Base-by-base conservation (phyloP, 495 filamentous ascomycete genomes). In the Saxophila tyrrhenica region DNA sequence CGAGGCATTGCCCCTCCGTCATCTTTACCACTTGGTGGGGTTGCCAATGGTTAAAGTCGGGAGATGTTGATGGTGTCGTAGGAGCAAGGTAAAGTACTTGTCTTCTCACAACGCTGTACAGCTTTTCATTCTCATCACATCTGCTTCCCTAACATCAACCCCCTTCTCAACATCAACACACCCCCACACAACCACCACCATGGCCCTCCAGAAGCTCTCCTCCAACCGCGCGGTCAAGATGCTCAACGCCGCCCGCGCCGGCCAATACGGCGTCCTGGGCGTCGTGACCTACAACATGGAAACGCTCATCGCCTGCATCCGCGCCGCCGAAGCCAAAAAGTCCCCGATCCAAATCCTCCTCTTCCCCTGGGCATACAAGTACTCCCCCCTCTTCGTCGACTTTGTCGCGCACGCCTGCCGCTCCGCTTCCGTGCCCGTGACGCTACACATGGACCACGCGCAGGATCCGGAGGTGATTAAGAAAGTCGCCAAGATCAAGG, bases 271-370 rank as follows among this genome's bases (percentile, higher is more conserved):
- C 60, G 75, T 89, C 19, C 79, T 84, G 1, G 84, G 78, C 56
- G 85, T 87, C 1, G 79, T 87, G 83, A 72, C 84, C 74, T 94
- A 94, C 79, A 90, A 90, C 73, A 76, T 88, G 64, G 86, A 90
- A 72, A 81, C 81, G 61, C 85, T 90, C 67, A 77, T 89, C 46
- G 87, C 85, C 22, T 82, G 82, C 0, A 82, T 94, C 52, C 79
- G 77, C 60, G 87, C 86, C 3, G 87, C 87, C 52, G 84, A 88
- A 69, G 73, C 77, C 25, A 84, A 86, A 48, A 70, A 72, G 51
- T 86, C 85, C 0, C 84, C 87, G 0, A 80, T 84, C 54, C 87
- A 89, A 79, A 79, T 94, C 62, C 81, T 86, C 29, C 82, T 94
- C 67, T 91, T 94, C 72, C 87, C 87, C 50, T 94, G 87, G 87